Evolutionary conservation across 495 filamentous ascomycete genomes (phyloP).

Genomic region (Podospora didyma): DNA sequence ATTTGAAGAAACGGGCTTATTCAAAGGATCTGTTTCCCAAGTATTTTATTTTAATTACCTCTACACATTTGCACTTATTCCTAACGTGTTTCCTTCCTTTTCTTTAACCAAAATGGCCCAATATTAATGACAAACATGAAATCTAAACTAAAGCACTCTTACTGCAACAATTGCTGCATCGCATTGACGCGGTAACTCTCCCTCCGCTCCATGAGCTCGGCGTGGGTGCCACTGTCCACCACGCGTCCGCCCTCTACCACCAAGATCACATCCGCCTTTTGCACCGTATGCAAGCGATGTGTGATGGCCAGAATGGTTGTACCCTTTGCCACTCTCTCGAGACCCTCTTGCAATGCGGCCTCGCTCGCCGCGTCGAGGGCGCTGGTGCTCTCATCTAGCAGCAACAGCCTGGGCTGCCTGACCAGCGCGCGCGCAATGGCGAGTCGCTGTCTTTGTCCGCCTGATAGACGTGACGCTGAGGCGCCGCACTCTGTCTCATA

Average conservation of each 20-base stretch:
- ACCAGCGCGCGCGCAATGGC: slow-evolving; percentile 76
- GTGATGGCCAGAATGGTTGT: slow-evolving; percentile 80
- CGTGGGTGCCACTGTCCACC: slow-evolving; percentile 65
- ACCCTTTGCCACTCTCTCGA: slow-evolving; percentile 64
- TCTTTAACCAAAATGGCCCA: too few species aligned
- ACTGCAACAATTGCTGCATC: slow-evolving; percentile 35
- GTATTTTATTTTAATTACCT: too few species aligned
- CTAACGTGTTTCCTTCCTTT: too few species aligned
- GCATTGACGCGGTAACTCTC: slow-evolving; percentile 58
- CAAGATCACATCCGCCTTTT: slow-evolving; percentile 71
- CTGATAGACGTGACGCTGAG: slow-evolving; percentile 45
- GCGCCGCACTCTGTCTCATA: slow-evolving; percentile 59
- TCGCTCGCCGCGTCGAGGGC: slow-evolving; percentile 74
- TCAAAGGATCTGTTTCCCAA: too few species aligned
- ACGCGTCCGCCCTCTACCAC: slow-evolving; percentile 65
- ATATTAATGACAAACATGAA: too few species aligned
- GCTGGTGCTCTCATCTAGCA: slow-evolving; percentile 82
- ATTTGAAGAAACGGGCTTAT: too few species aligned
- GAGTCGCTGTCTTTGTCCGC: slow-evolving; percentile 63
- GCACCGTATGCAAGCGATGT: slow-evolving; percentile 74
- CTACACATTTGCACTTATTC: too few species aligned
- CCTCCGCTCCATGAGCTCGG: slow-evolving; percentile 55
- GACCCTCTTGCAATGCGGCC: slow-evolving; percentile 62
- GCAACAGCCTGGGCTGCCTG: slow-evolving; percentile 73
- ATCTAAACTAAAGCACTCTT: not conserved